These are phyloP conservation scores for Odontarrhena argentea DNA, from an alignment of 345 rosid genomes.

Conservation along the genomic window DNA sequence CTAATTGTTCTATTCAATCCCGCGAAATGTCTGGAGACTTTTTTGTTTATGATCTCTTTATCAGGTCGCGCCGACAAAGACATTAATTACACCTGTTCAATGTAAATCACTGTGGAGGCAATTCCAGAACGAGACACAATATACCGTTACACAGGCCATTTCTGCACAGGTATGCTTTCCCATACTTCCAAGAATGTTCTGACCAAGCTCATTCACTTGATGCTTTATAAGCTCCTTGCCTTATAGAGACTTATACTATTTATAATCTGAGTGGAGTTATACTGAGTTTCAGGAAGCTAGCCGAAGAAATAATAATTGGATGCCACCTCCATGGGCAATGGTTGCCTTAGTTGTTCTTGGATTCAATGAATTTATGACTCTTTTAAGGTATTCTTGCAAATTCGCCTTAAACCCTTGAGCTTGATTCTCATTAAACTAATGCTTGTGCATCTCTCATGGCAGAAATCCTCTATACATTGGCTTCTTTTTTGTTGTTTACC, in stretches of 20 bases:
- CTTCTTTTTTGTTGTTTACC: slow-evolving; percentile 57
- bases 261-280: slow-evolving; percentile 11
- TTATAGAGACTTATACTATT: slow-evolving; percentile 6
- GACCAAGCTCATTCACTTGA: slow-evolving; percentile 76
- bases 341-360: slow-evolving; percentile 79
- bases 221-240: slow-evolving; percentile 50
- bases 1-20: neutral
- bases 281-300: slow-evolving; percentile 83
- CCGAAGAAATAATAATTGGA: slow-evolving; percentile 88
- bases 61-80: slow-evolving; percentile 75
- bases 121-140: slow-evolving; percentile 91
- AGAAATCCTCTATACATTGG: slow-evolving; percentile 76
- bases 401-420: slow-evolving; percentile 8
- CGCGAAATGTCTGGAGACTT: neutral
- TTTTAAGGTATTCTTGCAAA: slow-evolving; percentile 62
- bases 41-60: slow-evolving; percentile 19
- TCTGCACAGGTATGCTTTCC: slow-evolving; percentile 83
- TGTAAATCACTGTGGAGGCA: slow-evolving; percentile 99
- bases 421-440: neutral
- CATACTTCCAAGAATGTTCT: slow-evolving; percentile 39
- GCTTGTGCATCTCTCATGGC: slow-evolving; percentile 27
- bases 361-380: slow-evolving; percentile 98
- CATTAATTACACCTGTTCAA: slow-evolving; percentile 94
- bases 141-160: slow-evolving; percentile 91
- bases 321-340: slow-evolving; percentile 99